phyloP scores from a whole-genome alignment of 78 protist species.

The Goniomonas avonlea region DNA sequence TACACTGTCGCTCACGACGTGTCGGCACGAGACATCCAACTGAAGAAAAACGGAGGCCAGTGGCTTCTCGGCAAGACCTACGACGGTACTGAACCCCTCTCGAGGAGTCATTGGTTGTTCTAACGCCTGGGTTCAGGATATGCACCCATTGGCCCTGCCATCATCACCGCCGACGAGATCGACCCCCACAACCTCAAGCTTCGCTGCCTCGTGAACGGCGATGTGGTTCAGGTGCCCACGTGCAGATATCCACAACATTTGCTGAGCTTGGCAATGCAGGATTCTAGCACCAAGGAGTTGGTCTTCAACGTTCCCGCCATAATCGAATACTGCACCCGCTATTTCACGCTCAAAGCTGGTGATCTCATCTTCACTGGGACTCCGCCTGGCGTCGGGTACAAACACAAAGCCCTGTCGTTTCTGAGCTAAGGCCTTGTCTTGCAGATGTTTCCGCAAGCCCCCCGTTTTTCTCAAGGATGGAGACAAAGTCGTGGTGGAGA shows the following conservation, averaged over 20 bases:
- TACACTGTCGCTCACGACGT: conserved; percentile 54
- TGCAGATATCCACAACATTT: too few relatives aligned
- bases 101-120: too few relatives aligned
- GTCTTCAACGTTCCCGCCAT: conserved; percentile 39
- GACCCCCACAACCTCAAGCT: conserved; percentile 24
- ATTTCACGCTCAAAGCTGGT: conserved; percentile 45
- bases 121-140: too few relatives aligned
- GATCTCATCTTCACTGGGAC: conserved; percentile 57
- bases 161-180: conserved; percentile 13
- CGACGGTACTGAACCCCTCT: too few relatives aligned
- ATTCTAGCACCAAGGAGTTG: conserved; percentile 43
- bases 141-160: conserved; percentile 58
- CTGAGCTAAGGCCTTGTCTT: too few relatives aligned
- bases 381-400: conserved; percentile 50
- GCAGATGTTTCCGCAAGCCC: conserved; percentile 38
- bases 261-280: conserved; percentile 26
- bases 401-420: too few relatives aligned
- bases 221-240: too few relatives aligned
- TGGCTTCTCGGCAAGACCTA: conserved; percentile 55
- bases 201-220: background rate
- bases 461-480: conserved; percentile 42
- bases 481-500: conserved; percentile 29
- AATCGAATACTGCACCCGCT: conserved; percentile 18
- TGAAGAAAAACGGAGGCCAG: conserved; percentile 19
- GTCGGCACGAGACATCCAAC: conserved; percentile 45